Base-by-base conservation (phyloP, 768 basidiomycete species). In the Coprinopsis marcescibilis region DNA sequence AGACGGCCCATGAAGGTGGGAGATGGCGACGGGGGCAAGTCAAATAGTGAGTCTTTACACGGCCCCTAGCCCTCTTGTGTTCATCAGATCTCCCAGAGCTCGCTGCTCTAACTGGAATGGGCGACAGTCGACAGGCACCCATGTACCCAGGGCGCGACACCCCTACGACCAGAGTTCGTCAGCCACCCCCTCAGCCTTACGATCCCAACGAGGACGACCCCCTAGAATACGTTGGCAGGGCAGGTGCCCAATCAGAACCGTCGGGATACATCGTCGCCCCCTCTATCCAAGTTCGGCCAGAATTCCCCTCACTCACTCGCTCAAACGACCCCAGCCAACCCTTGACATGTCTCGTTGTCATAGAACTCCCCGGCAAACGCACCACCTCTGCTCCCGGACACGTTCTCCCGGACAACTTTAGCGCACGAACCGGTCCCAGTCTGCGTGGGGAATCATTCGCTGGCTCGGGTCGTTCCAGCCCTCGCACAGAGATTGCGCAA, bases 1-100 rank as follows among this genome's bases (percentile, higher is more conserved):
- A 76, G 96, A 56, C 77, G 93, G 25, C 93, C 93, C 14, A 98
- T 99, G 96, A 92, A 92, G 60, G 77, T 99, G 13, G 86, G 85
- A 19, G 92, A 95, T 48, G 86, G 87, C 20, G 89, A 90, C 57
- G 78, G 80, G 8, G 81, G 83, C 49, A 90, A 88, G 69, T 84
- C 79, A 26, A 95, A 94, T 72, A 98, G 95, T 96, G 70, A 69
- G 74, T 68, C 15, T 39, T 21, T 13, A 52, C 56, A 33, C 51
- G 25, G 29, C 46, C 24, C 3, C 21, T 14, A 35, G 32, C 25
- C 37, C 19, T 24, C 50, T n/a, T 7, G 35, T 25, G 8, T 10
- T 10, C 17, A 17, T 37, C 34, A 37, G 20, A 45, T 23, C 29
- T 11, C 17, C 11, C 63, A 98, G 95, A 98, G 71, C 77, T 97